These are phyloP conservation scores for Moricandia moricandioides DNA, from an alignment of 345 rosid species.

Conservation along the genomic window DNA sequence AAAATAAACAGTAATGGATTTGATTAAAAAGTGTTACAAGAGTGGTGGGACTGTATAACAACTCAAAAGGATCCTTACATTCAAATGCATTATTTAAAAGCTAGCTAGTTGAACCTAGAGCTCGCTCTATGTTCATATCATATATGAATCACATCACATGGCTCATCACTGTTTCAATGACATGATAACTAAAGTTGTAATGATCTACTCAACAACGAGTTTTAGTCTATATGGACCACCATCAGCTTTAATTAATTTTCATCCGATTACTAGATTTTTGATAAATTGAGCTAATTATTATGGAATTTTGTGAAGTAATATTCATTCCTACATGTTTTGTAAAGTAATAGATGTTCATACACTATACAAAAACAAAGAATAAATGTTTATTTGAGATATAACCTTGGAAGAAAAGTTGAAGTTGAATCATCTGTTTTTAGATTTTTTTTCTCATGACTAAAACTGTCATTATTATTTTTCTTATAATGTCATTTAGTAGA, in stretches of 20 bases:
- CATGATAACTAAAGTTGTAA: constrained; percentile 36
- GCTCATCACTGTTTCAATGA: constrained; percentile 37
- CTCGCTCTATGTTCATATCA: constrained; percentile 27
- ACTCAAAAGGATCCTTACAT: constrained; percentile 33
- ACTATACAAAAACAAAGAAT: not conserved
- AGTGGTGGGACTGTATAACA: constrained; percentile 33
- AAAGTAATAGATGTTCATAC: not conserved
- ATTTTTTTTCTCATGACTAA: not conserved
- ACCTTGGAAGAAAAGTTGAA: not conserved
- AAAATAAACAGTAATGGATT: not conserved
- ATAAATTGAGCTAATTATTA: constrained; percentile 15
- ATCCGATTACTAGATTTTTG: not conserved
- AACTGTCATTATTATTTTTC: not conserved
- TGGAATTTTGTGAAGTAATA: not conserved
- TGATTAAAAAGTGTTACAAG: not conserved
- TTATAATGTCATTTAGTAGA: not conserved
- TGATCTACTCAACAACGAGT: constrained; percentile 39
- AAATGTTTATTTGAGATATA: not conserved
- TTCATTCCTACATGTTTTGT: not conserved
- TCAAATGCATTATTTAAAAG: constrained; percentile 27
- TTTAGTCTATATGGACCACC: constrained; percentile 30
- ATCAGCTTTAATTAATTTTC: constrained; percentile 11
- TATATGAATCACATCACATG: constrained; percentile 34
- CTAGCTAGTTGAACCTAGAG: constrained; percentile 25
- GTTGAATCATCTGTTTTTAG: not conserved